Evolutionary conservation across 176 grass and related monocot genomes (phyloP), one percentile per base, ranked within the genome.

Genomic region (Cymbopogon citratus): DNA sequence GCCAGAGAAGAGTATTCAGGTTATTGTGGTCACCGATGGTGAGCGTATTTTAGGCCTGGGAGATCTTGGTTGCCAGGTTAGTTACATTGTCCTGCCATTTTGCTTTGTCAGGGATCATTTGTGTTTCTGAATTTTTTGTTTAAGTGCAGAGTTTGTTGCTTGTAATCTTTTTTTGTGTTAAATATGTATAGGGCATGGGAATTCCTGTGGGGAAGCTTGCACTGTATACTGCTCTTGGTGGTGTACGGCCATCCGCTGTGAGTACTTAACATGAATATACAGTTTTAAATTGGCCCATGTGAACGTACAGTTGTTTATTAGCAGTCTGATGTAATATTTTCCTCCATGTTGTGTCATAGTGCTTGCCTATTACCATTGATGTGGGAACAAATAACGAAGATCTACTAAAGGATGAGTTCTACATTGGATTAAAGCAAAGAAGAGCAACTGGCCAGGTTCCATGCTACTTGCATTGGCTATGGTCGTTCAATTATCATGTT

Each of bases 61-160:
- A 77, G 95, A 98, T 85, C 90, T 94, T 77, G 95, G 95, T n/a
- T 92, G 95, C 78, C 92, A 98, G 87, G 95, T 98, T 72, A 87
- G 64, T 85, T 51, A 9, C 4, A 59, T 51, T 36, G 51, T 18
- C 23, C 13, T 38, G 21, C 24, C 21, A 36, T 61, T 85, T 68
- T 35, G 6, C 76, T 6, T 15, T 25, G 46, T 46, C 33, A 59
- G 7, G 64, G 31, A 57, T 48, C 39, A 36, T 70, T 54, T 60
- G 2, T 63, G 34, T 6, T 21, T 69, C 39, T 81, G 27, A 21
- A 38, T 63, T 75, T 19, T 38, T 75, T 14, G 1, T 2, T 2
- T 29, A 9, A 66, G 16, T 0, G 39, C 1, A 29, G 59, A 24
- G 12, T 18, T 74, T 66, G 21, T 29, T 83, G 26, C 38, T 83